Conservation (phyloP, 2,329 filamentous ascomycete genomes). For the Neofusicoccum laricinum region DNA sequence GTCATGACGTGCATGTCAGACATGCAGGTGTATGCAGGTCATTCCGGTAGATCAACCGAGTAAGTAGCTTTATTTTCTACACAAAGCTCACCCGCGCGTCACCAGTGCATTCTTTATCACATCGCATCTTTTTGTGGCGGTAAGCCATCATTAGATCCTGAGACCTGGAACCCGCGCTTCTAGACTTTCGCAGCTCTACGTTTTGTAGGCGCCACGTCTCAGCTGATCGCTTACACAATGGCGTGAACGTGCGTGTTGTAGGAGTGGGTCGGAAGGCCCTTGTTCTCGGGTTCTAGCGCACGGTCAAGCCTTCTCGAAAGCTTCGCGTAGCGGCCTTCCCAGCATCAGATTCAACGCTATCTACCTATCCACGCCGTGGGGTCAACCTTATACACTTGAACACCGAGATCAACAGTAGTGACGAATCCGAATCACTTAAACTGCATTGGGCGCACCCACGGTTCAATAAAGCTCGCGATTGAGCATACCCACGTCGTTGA, state of each 20-base stretch:
- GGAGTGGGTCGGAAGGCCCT: background rate
- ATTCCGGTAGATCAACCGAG: background rate
- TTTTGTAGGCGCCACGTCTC: background rate
- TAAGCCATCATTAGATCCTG: background rate
- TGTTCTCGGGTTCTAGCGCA: background rate
- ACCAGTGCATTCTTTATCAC: background rate
- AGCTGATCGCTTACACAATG: background rate
- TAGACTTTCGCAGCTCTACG: background rate
- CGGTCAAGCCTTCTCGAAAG: conserved; percentile 3
- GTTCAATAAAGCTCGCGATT: background rate
- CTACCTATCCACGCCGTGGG: background rate
- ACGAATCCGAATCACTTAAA: background rate
- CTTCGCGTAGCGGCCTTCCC: background rate
- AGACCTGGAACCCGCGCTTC: background rate
- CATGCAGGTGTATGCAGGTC: background rate
- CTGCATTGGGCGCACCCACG: too few species aligned
- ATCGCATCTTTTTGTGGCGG: background rate
- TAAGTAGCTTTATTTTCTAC: background rate
- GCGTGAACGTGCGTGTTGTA: background rate
- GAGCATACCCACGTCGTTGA: background rate
- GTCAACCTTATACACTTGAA: background rate
- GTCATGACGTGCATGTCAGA: background rate
- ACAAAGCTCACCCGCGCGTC: background rate
- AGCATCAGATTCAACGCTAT: background rate
- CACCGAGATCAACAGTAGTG: background rate